Evolutionary conservation across 306 rosid species (phyloP).

Genomic region (Leucaena leucocephala): DNA sequence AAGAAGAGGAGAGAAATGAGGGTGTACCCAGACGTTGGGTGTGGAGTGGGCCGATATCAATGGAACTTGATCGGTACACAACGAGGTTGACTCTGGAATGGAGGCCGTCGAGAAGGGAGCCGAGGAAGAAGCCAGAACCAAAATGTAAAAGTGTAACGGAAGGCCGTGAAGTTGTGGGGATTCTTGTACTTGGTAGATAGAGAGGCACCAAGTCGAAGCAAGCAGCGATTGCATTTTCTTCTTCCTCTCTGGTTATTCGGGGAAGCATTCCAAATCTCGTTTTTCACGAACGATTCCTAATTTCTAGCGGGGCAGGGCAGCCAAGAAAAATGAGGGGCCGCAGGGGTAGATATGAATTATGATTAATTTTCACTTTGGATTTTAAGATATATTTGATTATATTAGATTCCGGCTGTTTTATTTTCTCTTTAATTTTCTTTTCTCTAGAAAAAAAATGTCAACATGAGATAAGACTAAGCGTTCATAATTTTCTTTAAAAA

Average conservation of each 20-base stretch:
- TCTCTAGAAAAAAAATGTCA: too few relatives aligned
- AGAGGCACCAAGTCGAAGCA: constrained; percentile 40
- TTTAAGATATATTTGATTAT: too few relatives aligned
- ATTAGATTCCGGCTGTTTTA: too few relatives aligned
- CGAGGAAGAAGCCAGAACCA: constrained; percentile 66
- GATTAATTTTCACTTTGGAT: too few relatives aligned
- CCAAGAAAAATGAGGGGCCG: not conserved
- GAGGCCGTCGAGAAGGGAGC: constrained; percentile 83
- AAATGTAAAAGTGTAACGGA: constrained; percentile 60
- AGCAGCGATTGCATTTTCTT: constrained; percentile 51
- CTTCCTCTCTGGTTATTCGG: constrained; percentile 1
- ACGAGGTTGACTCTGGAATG: constrained; percentile 84
- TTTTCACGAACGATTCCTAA: not conserved
- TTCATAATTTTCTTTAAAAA: too few relatives aligned
- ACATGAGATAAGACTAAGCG: too few relatives aligned
- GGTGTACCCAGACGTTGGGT: constrained; percentile 56
- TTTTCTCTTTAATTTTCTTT: too few relatives aligned
- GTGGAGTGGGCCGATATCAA: constrained; percentile 52
- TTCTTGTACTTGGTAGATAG: constrained; percentile 31
- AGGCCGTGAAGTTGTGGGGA: constrained; percentile 55
- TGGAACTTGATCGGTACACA: constrained; percentile 58
- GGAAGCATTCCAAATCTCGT: not conserved
- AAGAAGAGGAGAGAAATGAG: not conserved
- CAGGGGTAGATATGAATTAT: too few relatives aligned
- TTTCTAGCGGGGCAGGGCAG: not conserved